A percentile compares a stretch with the other conserved stretches of the same genome.
Conservation (phyloP, 116 monocot species). For the Iris pallida region DNA sequence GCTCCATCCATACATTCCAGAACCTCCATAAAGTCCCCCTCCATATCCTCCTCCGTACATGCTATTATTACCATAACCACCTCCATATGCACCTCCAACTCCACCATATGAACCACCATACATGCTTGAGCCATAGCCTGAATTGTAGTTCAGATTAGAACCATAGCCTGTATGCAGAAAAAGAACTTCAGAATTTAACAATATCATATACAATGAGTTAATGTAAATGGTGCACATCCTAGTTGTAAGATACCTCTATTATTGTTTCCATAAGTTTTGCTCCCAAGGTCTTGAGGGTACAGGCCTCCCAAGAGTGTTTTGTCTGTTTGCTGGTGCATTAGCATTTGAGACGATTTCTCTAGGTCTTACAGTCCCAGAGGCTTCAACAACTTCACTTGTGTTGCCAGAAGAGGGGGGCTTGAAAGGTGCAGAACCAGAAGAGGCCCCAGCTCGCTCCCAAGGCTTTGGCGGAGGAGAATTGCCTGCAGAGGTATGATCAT, state of each 20-base stretch:
- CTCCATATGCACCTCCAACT: conserved; percentile 40
- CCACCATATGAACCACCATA: conserved; percentile 60
- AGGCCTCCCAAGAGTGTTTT: conserved; percentile 36
- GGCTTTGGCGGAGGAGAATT: conserved; percentile 49
- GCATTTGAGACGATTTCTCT: conserved; percentile 45
- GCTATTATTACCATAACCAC: conserved; percentile 59
- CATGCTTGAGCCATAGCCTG: conserved; percentile 51
- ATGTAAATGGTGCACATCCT: background rate
- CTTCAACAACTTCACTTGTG: conserved; percentile 86
- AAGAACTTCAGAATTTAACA: conserved; percentile 1
- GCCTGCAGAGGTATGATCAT: conserved; percentile 15
- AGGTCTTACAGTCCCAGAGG: conserved; percentile 87
- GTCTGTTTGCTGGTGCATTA: conserved; percentile 22
- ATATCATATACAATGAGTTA: background rate
- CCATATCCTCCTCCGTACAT: conserved; percentile 55
- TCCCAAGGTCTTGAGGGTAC: conserved; percentile 68
- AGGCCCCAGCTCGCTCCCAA: conserved; percentile 50
- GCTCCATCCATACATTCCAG: conserved; percentile 50
- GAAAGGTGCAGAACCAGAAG: conserved; percentile 72
- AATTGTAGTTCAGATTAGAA: conserved; percentile 40
- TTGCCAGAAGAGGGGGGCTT: conserved; percentile 84
- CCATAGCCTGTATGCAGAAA: conserved; percentile 44
- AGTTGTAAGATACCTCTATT: conserved; percentile 46
- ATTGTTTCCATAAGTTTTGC: conserved; percentile 52
- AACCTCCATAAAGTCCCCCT: conserved; percentile 34